These are phyloP conservation scores for Zymoseptoria passerinii DNA, from an alignment of 2,329 filamentous ascomycete genomes.

Conservation along the genomic window DNA sequence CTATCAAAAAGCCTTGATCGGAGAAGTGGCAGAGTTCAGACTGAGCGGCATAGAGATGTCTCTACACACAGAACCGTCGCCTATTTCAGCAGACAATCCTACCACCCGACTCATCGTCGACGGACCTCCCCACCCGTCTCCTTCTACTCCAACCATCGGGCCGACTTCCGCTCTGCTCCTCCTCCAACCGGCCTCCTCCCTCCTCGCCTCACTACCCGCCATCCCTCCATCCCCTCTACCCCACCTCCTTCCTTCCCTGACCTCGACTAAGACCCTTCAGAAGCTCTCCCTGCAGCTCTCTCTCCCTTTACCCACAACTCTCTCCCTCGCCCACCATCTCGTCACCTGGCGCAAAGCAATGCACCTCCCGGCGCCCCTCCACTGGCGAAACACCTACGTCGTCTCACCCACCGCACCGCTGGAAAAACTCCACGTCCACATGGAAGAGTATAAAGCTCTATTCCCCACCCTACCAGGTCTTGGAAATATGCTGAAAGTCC, in stretches of 20 bases:
- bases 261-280: conserved; percentile 57
- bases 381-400: conserved; percentile 83
- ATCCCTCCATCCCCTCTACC: conserved; percentile 70
- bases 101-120: conserved; percentile 79
- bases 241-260: conserved; percentile 56
- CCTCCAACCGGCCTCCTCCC: conserved; percentile 71
- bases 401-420: conserved; percentile 84
- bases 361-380: conserved; percentile 56
- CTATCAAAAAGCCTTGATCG: conserved; percentile 15
- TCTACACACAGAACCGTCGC: conserved; percentile 37
- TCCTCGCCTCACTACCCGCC: conserved; percentile 61
- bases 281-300: conserved; percentile 64
- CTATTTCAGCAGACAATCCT: conserved; percentile 37
- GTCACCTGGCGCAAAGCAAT: conserved; percentile 95
- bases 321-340: conserved; percentile 82
- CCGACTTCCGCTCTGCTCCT: conserved; percentile 82
- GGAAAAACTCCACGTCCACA: conserved; percentile 58
- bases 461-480: conserved; percentile 80
- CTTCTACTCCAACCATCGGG: neutral
- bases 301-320: conserved; percentile 70
- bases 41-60: conserved; percentile 63
- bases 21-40: conserved; percentile 33
- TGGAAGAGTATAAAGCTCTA: conserved; percentile 61
- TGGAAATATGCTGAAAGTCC: conserved; percentile 74
- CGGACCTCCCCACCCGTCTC: conserved; percentile 35